Evolutionary conservation across 2,329 filamentous ascomycete genomes (phyloP).

Genomic region (Pyrenophora seminiperda): DNA sequence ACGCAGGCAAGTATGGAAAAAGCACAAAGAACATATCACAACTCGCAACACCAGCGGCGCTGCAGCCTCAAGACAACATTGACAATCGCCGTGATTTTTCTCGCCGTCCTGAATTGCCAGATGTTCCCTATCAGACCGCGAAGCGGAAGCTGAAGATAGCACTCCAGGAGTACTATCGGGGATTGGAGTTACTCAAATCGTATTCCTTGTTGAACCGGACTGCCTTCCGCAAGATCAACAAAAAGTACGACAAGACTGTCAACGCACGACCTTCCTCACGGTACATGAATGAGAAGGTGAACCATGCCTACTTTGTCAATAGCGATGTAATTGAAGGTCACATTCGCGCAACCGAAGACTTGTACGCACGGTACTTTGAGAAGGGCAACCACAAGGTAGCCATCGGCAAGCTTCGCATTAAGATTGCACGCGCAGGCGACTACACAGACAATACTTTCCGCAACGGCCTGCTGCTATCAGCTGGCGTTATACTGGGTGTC

Average conservation of each 20-base stretch:
- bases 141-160: conserved; percentile 92
- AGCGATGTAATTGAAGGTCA: conserved; percentile 83
- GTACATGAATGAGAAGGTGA: conserved; percentile 91
- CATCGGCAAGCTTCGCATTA: conserved; percentile 79
- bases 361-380: conserved; percentile 95
- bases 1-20: conserved; percentile 59
- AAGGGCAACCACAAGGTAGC: conserved; percentile 91
- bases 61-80: conserved; percentile 42
- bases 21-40: conserved; percentile 55
- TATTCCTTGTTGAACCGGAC: conserved; percentile 90
- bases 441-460: conserved; percentile 65
- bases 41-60: conserved; percentile 48
- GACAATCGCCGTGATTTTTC: conserved; percentile 52
- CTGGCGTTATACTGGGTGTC: conserved; percentile 52
- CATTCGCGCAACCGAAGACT: conserved; percentile 80
- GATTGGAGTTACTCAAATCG: conserved; percentile 87
- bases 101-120: conserved; percentile 47
- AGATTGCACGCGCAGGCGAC: conserved; percentile 64
- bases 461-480: conserved; percentile 56
- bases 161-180: conserved; percentile 89
- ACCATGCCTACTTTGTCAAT: conserved; percentile 87
- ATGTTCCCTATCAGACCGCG: conserved; percentile 82
- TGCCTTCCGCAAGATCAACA: conserved; percentile 96
- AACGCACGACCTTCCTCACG: conserved; percentile 76
- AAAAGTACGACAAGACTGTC: conserved; percentile 95